These are phyloP conservation scores for Pseudogymnoascus pannorum DNA, from an alignment of 2,329 filamentous ascomycete species.

Conservation along the genomic window DNA sequence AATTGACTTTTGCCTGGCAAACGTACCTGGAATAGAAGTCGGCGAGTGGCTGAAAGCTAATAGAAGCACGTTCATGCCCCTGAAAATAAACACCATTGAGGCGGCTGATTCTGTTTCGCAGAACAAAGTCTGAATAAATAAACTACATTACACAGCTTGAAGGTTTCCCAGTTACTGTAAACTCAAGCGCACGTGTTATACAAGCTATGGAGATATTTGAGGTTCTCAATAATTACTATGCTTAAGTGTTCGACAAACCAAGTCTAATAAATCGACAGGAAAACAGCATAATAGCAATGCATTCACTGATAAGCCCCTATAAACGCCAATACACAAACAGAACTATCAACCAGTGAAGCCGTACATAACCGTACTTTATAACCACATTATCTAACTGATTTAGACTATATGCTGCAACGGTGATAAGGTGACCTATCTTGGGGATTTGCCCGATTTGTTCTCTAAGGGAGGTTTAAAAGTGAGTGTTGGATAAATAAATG, in stretches of 20 bases:
- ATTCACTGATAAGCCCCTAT: neutral
- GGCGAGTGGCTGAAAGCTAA: conserved; percentile 46
- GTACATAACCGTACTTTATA: too few relatives aligned
- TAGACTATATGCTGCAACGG: too few relatives aligned
- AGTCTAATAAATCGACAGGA: neutral
- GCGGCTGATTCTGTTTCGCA: conserved; percentile 23
- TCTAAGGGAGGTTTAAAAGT: too few relatives aligned
- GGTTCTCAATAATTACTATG: neutral
- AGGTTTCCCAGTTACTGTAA: neutral
- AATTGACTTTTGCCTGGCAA: conserved; percentile 45
- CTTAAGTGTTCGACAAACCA: neutral
- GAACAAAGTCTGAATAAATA: conserved; percentile 10
- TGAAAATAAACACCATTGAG: conserved; percentile 41
- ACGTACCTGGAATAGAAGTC: conserved; percentile 45
- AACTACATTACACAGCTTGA: neutral
- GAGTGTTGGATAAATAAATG: neutral
- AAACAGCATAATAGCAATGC: neutral
- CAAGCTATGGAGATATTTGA: neutral
- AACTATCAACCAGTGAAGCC: too few relatives aligned
- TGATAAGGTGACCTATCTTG: too few relatives aligned
- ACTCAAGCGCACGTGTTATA: neutral
- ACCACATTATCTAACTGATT: too few relatives aligned
- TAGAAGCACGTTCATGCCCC: conserved; percentile 34
- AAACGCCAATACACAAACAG: too few relatives aligned
- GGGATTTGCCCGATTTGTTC: too few relatives aligned